These are phyloP conservation scores for Talaromyces verruculosus DNA, from an alignment of 2,329 filamentous ascomycete genomes.

Conservation along the genomic window DNA sequence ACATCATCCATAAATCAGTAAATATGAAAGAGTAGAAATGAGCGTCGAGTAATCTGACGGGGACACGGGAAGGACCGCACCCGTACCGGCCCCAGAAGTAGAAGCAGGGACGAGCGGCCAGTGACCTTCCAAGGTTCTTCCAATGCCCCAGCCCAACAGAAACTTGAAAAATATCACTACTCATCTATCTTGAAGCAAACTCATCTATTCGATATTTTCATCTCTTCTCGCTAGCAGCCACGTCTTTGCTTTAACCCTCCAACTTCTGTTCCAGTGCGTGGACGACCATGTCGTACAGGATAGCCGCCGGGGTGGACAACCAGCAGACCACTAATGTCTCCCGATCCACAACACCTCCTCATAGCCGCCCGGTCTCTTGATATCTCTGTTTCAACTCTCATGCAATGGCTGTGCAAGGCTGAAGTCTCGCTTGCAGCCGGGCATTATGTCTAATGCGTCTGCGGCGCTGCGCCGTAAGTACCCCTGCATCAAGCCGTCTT, in stretches of 20 bases:
- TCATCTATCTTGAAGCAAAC: neutral
- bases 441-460: neutral
- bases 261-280: neutral
- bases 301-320: conserved; percentile 4
- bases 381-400: neutral
- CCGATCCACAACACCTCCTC: neutral
- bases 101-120: neutral
- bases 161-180: neutral
- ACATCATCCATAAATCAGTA: no score
- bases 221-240: neutral
- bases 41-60: neutral
- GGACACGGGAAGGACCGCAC: conserved; percentile 5
- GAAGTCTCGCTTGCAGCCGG: neutral
- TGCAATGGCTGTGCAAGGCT: conserved; percentile 19
- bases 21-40: neutral
- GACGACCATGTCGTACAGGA: neutral
- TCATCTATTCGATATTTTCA: neutral
- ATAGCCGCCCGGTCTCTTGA: neutral
- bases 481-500: conserved; percentile 15
- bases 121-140: conserved; percentile 3
- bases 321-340: conserved; percentile 5
- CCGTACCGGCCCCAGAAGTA: neutral
- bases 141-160: neutral
- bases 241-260: neutral
- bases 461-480: neutral